A percentile compares a stretch with the other conserved stretches of the same genome.
Evolutionary conservation across 768 basidiomycete genomes (phyloP).

Genomic region (Pleurotus tuber-regium): DNA sequence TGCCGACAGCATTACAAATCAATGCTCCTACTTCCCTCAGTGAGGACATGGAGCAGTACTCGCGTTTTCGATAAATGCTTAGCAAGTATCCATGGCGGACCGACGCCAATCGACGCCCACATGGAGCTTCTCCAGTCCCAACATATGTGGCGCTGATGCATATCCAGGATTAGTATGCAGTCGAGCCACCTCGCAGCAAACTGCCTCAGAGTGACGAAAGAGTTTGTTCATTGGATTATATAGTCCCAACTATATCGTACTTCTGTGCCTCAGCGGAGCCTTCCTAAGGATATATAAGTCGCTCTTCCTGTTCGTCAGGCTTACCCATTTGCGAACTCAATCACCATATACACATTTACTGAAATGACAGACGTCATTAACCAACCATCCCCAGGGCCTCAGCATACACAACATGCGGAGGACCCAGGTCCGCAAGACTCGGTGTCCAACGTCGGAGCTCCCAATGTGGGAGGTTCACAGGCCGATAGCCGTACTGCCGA

Average conservation of each 20-base stretch:
- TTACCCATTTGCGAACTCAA: too few relatives aligned
- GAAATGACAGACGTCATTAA: constrained; percentile 2
- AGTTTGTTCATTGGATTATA: neutral
- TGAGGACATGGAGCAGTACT: too few relatives aligned
- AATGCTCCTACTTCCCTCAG: constrained; percentile 3
- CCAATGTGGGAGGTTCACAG: neutral
- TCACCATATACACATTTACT: neutral
- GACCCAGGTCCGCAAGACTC: neutral
- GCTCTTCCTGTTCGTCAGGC: too few relatives aligned
- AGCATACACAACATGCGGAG: neutral
- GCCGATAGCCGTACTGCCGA: neutral
- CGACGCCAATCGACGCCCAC: too few relatives aligned
- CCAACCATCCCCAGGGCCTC: neutral
- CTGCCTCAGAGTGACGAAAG: neutral
- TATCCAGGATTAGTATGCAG: neutral
- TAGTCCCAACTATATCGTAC: neutral
- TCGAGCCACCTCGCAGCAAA: neutral
- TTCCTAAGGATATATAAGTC: too few relatives aligned
- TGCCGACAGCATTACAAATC: neutral
- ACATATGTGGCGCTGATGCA: neutral
- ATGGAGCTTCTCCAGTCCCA: too few relatives aligned
- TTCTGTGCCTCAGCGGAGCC: neutral
- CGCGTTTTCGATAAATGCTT: too few relatives aligned
- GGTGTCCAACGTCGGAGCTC: neutral
- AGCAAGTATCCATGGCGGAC: too few relatives aligned